Evolutionary conservation across 225 moss, liverwort and hornwort species (phyloP), one percentile per base, ranked within the genome.

Genomic region (Sphagnum contortum): DNA sequence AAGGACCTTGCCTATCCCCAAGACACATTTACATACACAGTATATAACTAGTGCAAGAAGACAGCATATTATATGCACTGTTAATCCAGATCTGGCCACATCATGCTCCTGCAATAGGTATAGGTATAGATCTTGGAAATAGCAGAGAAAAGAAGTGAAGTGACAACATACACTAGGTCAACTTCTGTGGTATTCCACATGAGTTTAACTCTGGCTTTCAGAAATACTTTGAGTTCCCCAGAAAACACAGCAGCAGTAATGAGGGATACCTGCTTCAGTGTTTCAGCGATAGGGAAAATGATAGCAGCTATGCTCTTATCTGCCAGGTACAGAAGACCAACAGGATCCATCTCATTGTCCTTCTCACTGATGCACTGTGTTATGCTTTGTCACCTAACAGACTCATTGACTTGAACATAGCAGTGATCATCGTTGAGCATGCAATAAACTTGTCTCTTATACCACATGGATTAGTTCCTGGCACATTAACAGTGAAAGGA

Each of bases 381-480:
- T 59, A 77, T 66, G 79, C 76, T 76, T 79, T 79, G 49, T 63
- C 74, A n/a, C 70, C 73, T 48, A 76, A 72, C 58, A 77, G 53
- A 57, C 70, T 65, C 63, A 80, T 62, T 44, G 48, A 45, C 62
- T 77, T 79, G 66, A 90, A 74, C 9, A 96, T 73, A 68, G 78
- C 79, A 65, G 85, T 80, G 9, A 90, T 85, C 70, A 92, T 83
- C 74, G 90, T 96, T 14, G 79, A 69, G 69, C 96, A 96, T 1
- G 85, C 87, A 57, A 60, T 57, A 51, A 87, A 96, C 68, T 96
- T 92, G 50, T 83, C 81, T 74, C 84, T 78, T 51, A 96, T 88
- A 5, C 96, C 77, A 58, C 92, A 96, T 64, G 96, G 92, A 66
- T 96, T 96, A 96, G 67, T 95, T 92, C 83, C 92, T 95, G 89